Evolutionary conservation across 805 yeast species (phyloP), one percentile per base, ranked within the genome.

Genomic region (Brettanomyces nanus): DNA sequence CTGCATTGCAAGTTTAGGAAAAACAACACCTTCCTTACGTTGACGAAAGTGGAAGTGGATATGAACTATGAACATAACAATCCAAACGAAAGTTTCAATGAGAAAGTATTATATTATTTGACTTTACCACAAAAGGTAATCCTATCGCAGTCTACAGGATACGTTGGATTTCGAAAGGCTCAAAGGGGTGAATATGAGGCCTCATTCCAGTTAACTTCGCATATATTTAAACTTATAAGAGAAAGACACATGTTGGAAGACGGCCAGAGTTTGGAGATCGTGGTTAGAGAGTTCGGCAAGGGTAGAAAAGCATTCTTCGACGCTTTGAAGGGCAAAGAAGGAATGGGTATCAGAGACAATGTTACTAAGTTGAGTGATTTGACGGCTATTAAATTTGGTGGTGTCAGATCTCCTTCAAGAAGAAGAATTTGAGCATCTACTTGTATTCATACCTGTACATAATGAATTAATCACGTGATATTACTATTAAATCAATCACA

Each of bases 121-220:
- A 77, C 81, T 44, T 73, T 89, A 35, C 92, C 87, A 19, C 90
- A 89, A 60, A 80, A 76, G 45, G 78, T 81, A 21, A 70, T 74
- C 45, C 56, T 80, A 32, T 74, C 80, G 18, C 63, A 85, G 36
- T 73, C 85, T 6, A 81, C 95, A 0, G 98, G 98, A 36, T 76
- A 74, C 54, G 66, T 86, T 36, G 98, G 97, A 3, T 90, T 87
- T 68, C 74, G 86, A 53, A 86, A 87, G 53, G 75, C 92, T 14
- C 86, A 86, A 40, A 77, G 96, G 61, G 85, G 94, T 35, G 95
- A 86, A 59, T 85, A 85, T 53, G 98, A 90, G 62, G 96, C 95
- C 1, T 82, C 82, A 11, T 89, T 81, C 67, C 96, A 87, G 58
- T 80, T 90, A 7, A 66, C 87, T 13, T 66, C 87, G 4, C 74